Evolutionary conservation across 148 eudicot species (phyloP).

Genomic region (Pharnaceum exiguum): DNA sequence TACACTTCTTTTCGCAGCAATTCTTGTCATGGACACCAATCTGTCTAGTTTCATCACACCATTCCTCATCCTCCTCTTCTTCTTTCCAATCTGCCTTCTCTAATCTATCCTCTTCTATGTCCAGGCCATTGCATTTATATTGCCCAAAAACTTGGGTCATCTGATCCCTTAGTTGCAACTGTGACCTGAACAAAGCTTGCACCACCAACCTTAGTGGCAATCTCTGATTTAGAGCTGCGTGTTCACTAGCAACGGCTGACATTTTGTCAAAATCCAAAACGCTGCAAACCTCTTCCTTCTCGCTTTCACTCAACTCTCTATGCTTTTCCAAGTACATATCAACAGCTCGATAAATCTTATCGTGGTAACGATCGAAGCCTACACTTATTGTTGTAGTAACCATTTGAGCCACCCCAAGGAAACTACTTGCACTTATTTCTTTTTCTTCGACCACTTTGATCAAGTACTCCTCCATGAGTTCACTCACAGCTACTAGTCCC

Average conservation of each 20-base stretch:
- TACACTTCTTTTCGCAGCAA: slow-evolving; percentile 19
- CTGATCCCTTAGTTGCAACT: slow-evolving; percentile 49
- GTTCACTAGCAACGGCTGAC: slow-evolving; percentile 54
- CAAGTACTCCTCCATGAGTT: slow-evolving; percentile 59
- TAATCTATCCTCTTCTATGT: slow-evolving; percentile 18
- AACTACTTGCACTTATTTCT: slow-evolving; percentile 33
- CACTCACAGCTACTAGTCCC: slow-evolving; percentile 45
- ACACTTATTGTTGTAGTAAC: slow-evolving; percentile 26
- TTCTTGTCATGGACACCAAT: slow-evolving; percentile 24
- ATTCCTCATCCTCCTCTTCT: slow-evolving; percentile 40
- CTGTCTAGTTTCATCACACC: slow-evolving; percentile 45
- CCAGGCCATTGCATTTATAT: slow-evolving; percentile 8
- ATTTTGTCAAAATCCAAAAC: slow-evolving; percentile 54
- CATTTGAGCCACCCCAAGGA: slow-evolving; percentile 51
- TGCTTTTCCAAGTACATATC: slow-evolving; percentile 54
- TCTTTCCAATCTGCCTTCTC: slow-evolving; percentile 10
- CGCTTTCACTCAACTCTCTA: slow-evolving; percentile 42
- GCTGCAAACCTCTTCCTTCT: slow-evolving; percentile 46
- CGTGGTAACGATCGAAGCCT: slow-evolving; percentile 31
- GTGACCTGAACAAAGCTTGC: slow-evolving; percentile 46
- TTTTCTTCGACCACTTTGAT: slow-evolving; percentile 47
- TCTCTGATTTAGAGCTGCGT: slow-evolving; percentile 50
- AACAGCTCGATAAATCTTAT: slow-evolving; percentile 66
- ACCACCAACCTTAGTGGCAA: slow-evolving; percentile 57
- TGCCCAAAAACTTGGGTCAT: slow-evolving; percentile 29